These are phyloP conservation scores for Torulaspora globosa DNA, from an alignment of 1,139 yeast species.

Conservation along the genomic window DNA sequence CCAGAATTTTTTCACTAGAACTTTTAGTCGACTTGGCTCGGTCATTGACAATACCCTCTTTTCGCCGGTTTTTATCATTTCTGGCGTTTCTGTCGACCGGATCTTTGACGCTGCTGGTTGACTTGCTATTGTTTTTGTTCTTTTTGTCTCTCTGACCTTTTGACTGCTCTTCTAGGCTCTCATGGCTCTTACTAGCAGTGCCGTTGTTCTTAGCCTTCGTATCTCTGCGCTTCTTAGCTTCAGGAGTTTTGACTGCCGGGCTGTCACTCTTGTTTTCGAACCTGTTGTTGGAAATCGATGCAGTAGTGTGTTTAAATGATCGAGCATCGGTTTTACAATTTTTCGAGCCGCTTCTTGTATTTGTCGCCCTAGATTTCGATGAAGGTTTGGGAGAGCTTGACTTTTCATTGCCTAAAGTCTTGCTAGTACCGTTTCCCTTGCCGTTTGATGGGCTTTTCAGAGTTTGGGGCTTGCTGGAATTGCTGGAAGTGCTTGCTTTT, in stretches of 20 bases:
- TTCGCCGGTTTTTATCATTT: not conserved
- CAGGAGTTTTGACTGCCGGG: not conserved
- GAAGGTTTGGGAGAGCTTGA: not conserved
- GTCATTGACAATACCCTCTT: not conserved
- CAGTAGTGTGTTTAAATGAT: not conserved
- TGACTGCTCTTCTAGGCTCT: not conserved
- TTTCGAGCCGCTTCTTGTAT: not conserved
- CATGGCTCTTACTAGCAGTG: not conserved
- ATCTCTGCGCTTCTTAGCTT: not conserved
- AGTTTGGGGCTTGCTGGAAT: not conserved
- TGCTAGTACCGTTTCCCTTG: not conserved
- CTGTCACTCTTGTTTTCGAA: not conserved
- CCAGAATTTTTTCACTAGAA: not conserved
- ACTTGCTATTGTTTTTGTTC: not conserved
- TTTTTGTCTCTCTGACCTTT: not conserved
- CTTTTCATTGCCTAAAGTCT: not conserved
- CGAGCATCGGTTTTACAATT: not conserved
- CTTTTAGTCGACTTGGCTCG: not conserved
- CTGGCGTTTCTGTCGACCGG: not conserved
- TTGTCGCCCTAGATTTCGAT: not conserved
- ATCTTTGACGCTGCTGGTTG: not conserved
- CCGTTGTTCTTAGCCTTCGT: not conserved
- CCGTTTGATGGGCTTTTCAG: not conserved
- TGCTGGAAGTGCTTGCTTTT: slow-evolving; percentile 21
- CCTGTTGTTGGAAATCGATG: not conserved